These are phyloP conservation scores for Penicillium pulvis DNA, from an alignment of 495 filamentous ascomycete species.

Conservation along the genomic window DNA sequence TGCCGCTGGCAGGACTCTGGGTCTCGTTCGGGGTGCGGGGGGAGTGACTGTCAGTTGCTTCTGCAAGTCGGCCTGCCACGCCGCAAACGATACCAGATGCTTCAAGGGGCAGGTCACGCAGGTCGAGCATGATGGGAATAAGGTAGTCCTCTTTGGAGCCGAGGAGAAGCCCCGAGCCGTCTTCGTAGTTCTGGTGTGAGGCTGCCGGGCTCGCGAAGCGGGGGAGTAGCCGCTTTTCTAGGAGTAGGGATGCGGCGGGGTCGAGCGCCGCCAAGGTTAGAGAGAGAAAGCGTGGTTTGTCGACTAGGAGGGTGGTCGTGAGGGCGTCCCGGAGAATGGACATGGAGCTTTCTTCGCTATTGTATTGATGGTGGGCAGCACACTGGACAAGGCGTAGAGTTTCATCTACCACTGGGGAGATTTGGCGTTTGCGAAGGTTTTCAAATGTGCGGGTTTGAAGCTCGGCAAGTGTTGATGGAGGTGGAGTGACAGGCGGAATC, in stretches of 20 bases:
- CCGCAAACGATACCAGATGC: conserved; percentile 94
- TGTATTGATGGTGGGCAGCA: conserved; percentile 63
- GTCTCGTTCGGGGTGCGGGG: conserved; percentile 16
- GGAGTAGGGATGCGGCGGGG: conserved; percentile 72
- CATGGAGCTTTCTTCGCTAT: conserved; percentile 47
- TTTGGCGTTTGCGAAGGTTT: conserved; percentile 69
- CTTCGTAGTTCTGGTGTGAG: conserved; percentile 42
- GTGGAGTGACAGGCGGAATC: conserved; percentile 67
- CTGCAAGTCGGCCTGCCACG: conserved; percentile 77
- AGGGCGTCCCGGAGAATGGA: conserved; percentile 49
- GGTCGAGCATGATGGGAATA: conserved; percentile 86
- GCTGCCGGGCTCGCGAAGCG: conserved; percentile 52
- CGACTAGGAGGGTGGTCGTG: conserved; percentile 56
- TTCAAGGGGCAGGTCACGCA: conserved; percentile 79
- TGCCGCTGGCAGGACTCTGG: conserved; percentile 15
- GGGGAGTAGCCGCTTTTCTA: conserved; percentile 73
- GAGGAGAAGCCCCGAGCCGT: conserved; percentile 60
- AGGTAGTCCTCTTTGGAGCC: conserved; percentile 79
- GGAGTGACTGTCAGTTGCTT: conserved; percentile 39
- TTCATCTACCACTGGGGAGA: conserved; percentile 70
- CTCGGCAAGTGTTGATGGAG: conserved; percentile 73
- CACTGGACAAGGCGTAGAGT: conserved; percentile 79
- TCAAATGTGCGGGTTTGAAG: conserved; percentile 82
- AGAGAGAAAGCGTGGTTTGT: conserved; percentile 78
- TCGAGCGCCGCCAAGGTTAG: conserved; percentile 85